These are phyloP conservation scores for Lachnellula cervina DNA, from an alignment of 2,329 filamentous ascomycete species.

Conservation along the genomic window DNA sequence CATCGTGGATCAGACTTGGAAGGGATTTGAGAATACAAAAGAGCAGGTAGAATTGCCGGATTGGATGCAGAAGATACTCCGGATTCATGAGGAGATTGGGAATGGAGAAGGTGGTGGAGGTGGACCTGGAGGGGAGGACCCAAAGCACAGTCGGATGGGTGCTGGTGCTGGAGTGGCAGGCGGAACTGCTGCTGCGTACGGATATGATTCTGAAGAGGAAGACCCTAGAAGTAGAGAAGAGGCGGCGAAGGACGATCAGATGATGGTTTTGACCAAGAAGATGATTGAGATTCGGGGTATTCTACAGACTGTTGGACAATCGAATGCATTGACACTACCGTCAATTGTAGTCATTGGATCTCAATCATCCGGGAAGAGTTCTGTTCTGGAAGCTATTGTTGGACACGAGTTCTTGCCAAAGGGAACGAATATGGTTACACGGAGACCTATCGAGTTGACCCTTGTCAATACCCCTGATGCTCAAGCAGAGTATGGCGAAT, in stretches of 20 bases:
- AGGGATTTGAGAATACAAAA: conserved; percentile 79
- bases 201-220: conserved; percentile 65
- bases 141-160: conserved; percentile 55
- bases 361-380: conserved; percentile 97
- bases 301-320: conserved; percentile 86
- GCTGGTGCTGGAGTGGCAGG: conserved; percentile 56
- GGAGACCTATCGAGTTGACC: conserved; percentile 91
- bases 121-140: conserved; percentile 43
- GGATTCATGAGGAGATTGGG: conserved; percentile 55
- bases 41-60: conserved; percentile 67
- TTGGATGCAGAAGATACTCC: conserved; percentile 74
- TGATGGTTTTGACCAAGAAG: conserved; percentile 98
- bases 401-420: conserved; percentile 97
- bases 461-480: conserved; percentile 91
- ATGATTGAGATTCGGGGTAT: conserved; percentile 99
- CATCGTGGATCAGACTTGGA: conserved; percentile 72
- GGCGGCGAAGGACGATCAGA: conserved; percentile 85
- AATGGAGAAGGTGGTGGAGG: conserved; percentile 37
- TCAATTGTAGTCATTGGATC: conserved; percentile 99
- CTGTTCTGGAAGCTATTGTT: conserved; percentile 92
- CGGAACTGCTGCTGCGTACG: conserved; percentile 73
- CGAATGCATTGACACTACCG: conserved; percentile 78
- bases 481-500: conserved; percentile 88
- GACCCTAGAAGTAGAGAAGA: conserved; percentile 58
- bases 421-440: conserved; percentile 97